phyloP scores from a whole-genome alignment of 495 filamentous ascomycete species.

The Aspergillus heteromorphus region DNA sequence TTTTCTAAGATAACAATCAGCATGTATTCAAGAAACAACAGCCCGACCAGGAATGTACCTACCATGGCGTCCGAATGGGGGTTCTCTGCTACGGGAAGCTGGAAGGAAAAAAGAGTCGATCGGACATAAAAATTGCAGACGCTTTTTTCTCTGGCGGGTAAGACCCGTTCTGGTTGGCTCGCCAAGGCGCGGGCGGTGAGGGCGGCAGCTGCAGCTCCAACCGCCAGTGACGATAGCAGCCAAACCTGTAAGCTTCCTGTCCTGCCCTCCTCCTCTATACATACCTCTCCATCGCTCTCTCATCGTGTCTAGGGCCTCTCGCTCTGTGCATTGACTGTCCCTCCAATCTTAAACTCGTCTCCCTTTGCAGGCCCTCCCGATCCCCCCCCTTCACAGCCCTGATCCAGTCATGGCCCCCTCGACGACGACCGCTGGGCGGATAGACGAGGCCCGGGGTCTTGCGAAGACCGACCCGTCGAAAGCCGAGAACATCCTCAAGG shows the following conservation, averaged over 20 bases:
- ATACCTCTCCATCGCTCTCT: background rate
- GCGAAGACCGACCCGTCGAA: constrained; percentile 70
- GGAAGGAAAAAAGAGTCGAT: background rate
- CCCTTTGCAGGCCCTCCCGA: background rate
- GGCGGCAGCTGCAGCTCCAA: constrained; percentile 13
- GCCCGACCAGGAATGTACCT: background rate
- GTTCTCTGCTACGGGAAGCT: background rate
- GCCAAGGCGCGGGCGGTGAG: constrained; percentile 20
- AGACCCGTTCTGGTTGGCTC: constrained; percentile 10
- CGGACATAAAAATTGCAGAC: constrained; percentile 6
- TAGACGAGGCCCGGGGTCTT: constrained; percentile 81
- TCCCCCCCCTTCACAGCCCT: constrained; percentile 3
- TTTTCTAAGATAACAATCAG: constrained; percentile 55
- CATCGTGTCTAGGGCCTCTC: background rate
- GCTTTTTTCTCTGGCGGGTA: constrained; percentile 15
- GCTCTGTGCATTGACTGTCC: background rate
- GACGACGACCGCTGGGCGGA: constrained; percentile 50
- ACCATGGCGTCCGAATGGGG: constrained; percentile 19
- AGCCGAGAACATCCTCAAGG: constrained; percentile 79
- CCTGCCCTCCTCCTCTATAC: constrained; percentile 8
- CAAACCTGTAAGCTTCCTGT: constrained; percentile 8
- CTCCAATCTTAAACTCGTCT: background rate
- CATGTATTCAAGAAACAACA: background rate
- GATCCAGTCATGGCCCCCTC: constrained; percentile 46
- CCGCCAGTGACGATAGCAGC: constrained; percentile 15